These are phyloP conservation scores for Begonia fuchsioides DNA, from an alignment of 306 rosid species.

Conservation along the genomic window DNA sequence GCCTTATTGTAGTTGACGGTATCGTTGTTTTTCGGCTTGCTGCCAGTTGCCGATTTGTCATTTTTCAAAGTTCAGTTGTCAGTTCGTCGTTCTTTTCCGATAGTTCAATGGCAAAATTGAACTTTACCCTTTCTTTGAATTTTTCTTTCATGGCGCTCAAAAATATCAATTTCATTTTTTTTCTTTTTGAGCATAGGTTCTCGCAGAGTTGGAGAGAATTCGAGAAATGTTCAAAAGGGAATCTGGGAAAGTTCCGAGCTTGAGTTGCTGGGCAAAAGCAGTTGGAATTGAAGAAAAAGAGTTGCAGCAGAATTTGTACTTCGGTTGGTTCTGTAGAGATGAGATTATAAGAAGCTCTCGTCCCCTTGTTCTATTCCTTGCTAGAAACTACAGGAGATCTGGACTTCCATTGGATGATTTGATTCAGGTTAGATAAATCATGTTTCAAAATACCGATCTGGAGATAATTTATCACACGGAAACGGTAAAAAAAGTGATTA, in stretches of 20 bases:
- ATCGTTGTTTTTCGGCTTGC: no score
- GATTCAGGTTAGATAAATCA: conserved; percentile 55
- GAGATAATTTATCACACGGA: no score
- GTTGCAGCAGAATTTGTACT: conserved; percentile 35
- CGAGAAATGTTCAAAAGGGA: conserved; percentile 50
- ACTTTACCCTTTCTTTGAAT: no score
- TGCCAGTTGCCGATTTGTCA: no score
- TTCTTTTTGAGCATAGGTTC: conserved; percentile 26
- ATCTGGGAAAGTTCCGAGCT: conserved; percentile 35
- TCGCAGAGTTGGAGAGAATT: conserved; percentile 59
- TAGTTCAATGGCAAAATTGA: no score
- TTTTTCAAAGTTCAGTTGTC: no score
- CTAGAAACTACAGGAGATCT: conserved; percentile 59
- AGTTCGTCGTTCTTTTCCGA: no score
- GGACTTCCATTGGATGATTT: conserved; percentile 75
- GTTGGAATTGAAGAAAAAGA: conserved; percentile 47
- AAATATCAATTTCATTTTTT: not conserved
- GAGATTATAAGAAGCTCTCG: conserved; percentile 69
- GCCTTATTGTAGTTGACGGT: no score
- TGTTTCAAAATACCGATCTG: not conserved
- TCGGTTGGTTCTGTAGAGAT: conserved; percentile 59
- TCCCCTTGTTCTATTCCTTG: conserved; percentile 55
- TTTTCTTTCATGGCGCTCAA: not conserved
- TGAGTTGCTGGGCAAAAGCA: conserved; percentile 78
- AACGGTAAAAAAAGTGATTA: no score